These are phyloP conservation scores for Paraglomus occultum DNA, from an alignment of 192 early-diverging fungal species.

Conservation along the genomic window DNA sequence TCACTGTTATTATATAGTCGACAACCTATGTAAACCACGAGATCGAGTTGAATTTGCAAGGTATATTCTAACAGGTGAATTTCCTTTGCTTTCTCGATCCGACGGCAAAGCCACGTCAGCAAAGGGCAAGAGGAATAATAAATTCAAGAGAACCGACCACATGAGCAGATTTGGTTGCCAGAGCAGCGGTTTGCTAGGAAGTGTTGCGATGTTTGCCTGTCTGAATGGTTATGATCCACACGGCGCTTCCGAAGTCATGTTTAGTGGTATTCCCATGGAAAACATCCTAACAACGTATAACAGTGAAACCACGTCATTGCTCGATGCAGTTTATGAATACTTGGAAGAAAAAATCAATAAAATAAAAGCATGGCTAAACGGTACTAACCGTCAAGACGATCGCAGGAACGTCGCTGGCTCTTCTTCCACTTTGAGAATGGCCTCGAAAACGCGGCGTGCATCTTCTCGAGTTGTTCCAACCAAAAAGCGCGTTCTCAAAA, in stretches of 20 bases:
- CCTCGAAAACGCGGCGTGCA: too few species aligned
- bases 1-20: too few species aligned
- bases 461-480: neutral
- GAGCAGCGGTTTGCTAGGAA: too few species aligned
- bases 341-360: too few species aligned
- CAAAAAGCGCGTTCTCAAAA: neutral
- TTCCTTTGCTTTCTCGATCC: neutral
- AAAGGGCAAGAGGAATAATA: neutral
- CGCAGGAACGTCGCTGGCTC: neutral
- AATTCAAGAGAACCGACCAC: neutral
- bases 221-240: neutral
- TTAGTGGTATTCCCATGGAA: neutral
- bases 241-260: neutral
- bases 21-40: too few species aligned
- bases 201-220: too few species aligned
- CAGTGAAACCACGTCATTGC: too few species aligned
- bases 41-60: neutral
- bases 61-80: conserved; percentile 11
- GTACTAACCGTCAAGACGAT: too few species aligned
- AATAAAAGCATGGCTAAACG: too few species aligned
- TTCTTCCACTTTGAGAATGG: neutral
- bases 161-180: too few species aligned
- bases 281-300: too few species aligned
- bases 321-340: too few species aligned
- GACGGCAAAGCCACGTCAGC: neutral